These are phyloP conservation scores for Triangularia verruculosa DNA, from an alignment of 2,329 filamentous ascomycete genomes.

Conservation along the genomic window DNA sequence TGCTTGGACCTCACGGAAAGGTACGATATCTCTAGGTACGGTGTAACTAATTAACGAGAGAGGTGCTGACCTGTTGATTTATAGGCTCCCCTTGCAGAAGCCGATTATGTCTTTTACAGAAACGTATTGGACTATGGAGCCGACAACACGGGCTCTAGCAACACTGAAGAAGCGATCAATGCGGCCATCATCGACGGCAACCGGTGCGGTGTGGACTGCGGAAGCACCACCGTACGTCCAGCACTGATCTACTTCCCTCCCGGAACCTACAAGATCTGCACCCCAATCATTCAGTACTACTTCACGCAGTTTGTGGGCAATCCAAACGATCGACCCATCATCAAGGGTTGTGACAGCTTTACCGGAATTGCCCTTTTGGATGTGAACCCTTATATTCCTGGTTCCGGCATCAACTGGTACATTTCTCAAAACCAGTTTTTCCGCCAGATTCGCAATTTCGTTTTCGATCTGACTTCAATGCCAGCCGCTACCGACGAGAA, in stretches of 20 bases:
- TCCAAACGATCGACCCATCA: constrained; percentile 52
- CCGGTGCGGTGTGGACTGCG: constrained; percentile 62
- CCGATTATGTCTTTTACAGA: constrained; percentile 33
- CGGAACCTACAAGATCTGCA: constrained; percentile 64
- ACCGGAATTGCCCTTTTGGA: constrained; percentile 45
- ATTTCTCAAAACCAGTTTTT: constrained; percentile 53
- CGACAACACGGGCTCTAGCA: constrained; percentile 33
- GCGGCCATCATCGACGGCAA: constrained; percentile 34
- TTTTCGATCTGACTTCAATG: constrained; percentile 49
- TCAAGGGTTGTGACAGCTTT: constrained; percentile 53
- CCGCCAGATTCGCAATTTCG: constrained; percentile 49
- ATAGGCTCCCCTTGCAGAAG: constrained; percentile 3
- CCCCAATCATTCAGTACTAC: constrained; percentile 64
- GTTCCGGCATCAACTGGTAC: constrained; percentile 21
- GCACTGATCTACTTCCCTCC: constrained; percentile 69
- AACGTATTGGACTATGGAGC: constrained; percentile 43
- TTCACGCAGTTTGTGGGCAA: constrained; percentile 71
- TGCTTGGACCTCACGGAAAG: neutral
- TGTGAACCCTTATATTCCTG: constrained; percentile 40
- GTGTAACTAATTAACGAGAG: neutral
- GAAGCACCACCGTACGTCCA: constrained; percentile 45
- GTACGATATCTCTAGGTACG: neutral
- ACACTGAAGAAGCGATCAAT: constrained; percentile 35
- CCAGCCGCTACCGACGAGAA: constrained; percentile 35
- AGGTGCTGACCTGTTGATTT: neutral